phyloP scores from a whole-genome alignment of 2,329 filamentous ascomycete species.

The Myriosclerotinia curreyana region DNA sequence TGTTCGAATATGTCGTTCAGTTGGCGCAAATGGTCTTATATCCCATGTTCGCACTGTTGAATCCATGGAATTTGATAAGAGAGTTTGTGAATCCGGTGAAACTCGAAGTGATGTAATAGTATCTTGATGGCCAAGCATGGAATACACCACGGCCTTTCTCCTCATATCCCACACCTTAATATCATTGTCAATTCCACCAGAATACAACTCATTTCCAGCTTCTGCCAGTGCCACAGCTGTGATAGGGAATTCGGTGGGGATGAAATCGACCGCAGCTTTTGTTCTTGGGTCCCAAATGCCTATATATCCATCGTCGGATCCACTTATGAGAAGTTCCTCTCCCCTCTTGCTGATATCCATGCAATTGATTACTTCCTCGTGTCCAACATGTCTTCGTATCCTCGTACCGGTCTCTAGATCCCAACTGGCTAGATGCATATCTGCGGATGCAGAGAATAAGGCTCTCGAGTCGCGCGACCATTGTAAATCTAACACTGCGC shows the following conservation, averaged over 20 bases:
- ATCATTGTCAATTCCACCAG: conserved; percentile 93
- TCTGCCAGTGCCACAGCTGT: conserved; percentile 90
- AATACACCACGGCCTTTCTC: conserved; percentile 85
- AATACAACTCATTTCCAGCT: conserved; percentile 92
- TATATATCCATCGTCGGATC: conserved; percentile 89
- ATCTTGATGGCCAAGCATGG: conserved; percentile 84
- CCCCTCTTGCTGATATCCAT: conserved; percentile 86
- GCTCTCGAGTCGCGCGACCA: conserved; percentile 95
- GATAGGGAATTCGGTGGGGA: conserved; percentile 88
- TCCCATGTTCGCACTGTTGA: conserved; percentile 95
- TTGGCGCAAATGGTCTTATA: conserved; percentile 87
- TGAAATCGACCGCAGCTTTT: conserved; percentile 82
- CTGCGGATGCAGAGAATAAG: conserved; percentile 88
- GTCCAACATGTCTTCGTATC: conserved; percentile 87
- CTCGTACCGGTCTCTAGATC: conserved; percentile 87
- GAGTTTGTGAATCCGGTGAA: conserved; percentile 87
- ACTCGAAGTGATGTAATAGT: conserved; percentile 86
- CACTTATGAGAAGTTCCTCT: conserved; percentile 85
- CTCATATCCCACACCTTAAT: conserved; percentile 97
- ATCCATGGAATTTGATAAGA: conserved; percentile 91
- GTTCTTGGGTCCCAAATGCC: conserved; percentile 94
- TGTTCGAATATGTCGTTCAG: conserved; percentile 77
- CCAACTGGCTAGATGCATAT: conserved; percentile 92
- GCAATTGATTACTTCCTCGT: conserved; percentile 93
- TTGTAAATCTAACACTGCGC: conserved; percentile 85